Evolutionary conservation across 192 early-diverging fungal species (phyloP), one percentile per base, ranked within the genome.

Genomic region (Coemansia sp.): DNA sequence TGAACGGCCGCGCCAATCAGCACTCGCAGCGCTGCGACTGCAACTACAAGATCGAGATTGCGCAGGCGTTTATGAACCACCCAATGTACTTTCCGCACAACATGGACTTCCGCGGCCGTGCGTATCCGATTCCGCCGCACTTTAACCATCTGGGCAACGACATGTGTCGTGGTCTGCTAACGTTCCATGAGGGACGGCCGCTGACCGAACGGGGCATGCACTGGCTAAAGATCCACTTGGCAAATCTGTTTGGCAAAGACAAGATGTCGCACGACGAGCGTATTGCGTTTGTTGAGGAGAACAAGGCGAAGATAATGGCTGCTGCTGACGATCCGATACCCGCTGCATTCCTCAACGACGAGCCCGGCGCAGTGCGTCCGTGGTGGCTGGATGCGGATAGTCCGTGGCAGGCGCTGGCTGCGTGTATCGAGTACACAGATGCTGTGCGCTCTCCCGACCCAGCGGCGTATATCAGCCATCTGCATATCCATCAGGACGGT

Each of bases 61-160:
- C 96, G 11, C 75, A 86, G 59, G 89, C 93, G 20, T 96, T 94
- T 66, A 65, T 93, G 27, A 88, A 91, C 61, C 84, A 93, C 50
- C 85, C 85, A 2, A 92, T 98, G 84, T 98, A 90, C 79, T 98
- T 97, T 75, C 96, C 96, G 16, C 96, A 98, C 78, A 95, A 94
- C 68, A 69, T 97, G 62, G 96, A 98, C 74, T 98, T 98, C 85
- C 88, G 96, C 53, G 96, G 96, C 22, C 91, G 96, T 59, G 95
- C 96, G 4, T 98, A 98, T 65, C 94, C 96, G 48, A 96, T 98
- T 35, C 96, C 96, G 27, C 88, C 92, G 8, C 88, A 92, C 61
- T 87, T 98, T 48, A 98, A 97, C 80, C 96, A 98, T 72, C 86
- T 98, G 43, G 94, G 94, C 53, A 93, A 96, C 74, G 96, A 98